Evolutionary conservation across 1,139 yeast species (phyloP).

Genomic region (Hemisphaericaspora xylofermentans): DNA sequence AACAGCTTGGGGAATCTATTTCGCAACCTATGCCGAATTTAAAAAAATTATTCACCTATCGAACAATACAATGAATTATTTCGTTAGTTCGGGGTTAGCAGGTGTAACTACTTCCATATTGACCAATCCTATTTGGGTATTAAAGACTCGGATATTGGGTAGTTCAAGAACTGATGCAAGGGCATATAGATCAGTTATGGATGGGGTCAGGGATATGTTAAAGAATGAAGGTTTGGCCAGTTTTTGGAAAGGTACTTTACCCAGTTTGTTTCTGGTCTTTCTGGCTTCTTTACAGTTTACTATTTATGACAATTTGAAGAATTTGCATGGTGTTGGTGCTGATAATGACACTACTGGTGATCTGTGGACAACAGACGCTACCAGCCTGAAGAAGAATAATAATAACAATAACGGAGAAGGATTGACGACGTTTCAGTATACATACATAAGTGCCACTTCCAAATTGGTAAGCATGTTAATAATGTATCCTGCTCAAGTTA

Average conservation of each 20-base stretch:
- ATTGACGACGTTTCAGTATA: constrained; percentile 54
- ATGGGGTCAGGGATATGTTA: constrained; percentile 55
- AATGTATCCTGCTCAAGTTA: constrained; percentile 83
- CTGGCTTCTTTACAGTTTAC: constrained; percentile 91
- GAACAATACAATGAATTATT: constrained; percentile 29
- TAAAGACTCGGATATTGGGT: constrained; percentile 82
- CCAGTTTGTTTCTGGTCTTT: constrained; percentile 77
- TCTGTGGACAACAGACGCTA: too few species aligned
- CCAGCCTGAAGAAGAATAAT: too few species aligned
- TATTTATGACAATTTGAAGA: constrained; percentile 73
- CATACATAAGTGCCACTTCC: constrained; percentile 64
- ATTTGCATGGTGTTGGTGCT: constrained; percentile 2
- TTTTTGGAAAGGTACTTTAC: constrained; percentile 81
- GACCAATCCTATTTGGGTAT: constrained; percentile 92
- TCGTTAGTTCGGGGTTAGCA: constrained; percentile 48
- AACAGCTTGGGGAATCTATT: constrained; percentile 86
- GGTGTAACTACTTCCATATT: constrained; percentile 72
- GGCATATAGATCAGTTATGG: constrained; percentile 56
- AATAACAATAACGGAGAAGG: constrained; percentile 12
- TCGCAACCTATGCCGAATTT: constrained; percentile 65
- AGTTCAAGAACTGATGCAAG: constrained; percentile 44
- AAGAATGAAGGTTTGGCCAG: constrained; percentile 65
- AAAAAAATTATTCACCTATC: constrained; percentile 32
- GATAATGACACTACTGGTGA: too few species aligned
- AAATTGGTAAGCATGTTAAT: constrained; percentile 67